A percentile compares a stretch with the other conserved stretches of the same genome.
Evolutionary conservation across 1,284 basidiomycete species (phyloP).

Genomic region (Moesziomyces sp.): DNA sequence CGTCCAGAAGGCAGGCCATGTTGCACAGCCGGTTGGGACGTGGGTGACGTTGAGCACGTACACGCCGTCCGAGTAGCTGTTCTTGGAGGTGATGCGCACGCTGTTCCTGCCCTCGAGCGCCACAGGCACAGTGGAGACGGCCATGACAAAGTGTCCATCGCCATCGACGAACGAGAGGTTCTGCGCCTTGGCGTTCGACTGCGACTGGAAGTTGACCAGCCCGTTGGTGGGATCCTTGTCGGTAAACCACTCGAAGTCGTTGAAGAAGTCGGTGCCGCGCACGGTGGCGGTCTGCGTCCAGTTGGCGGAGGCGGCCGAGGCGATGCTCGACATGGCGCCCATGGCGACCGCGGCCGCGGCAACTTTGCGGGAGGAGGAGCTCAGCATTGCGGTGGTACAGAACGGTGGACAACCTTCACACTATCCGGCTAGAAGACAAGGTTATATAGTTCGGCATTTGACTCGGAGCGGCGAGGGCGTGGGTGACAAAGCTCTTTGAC

Average conservation of each 20-base stretch:
- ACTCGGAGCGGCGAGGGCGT: no score
- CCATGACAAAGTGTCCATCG: constrained; percentile 53
- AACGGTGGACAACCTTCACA: no score
- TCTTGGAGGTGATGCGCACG: constrained; percentile 60
- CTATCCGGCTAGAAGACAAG: no score
- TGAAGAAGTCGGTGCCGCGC: constrained; percentile 49
- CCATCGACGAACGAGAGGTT: constrained; percentile 60
- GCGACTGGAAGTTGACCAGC: constrained; percentile 56
- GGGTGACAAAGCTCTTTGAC: no score
- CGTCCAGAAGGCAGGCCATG: constrained; percentile 67
- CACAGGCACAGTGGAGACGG: constrained; percentile 49
- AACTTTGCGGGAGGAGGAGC: constrained; percentile 8
- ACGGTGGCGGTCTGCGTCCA: constrained; percentile 44
- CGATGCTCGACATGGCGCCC: constrained; percentile 2
- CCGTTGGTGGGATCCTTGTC: constrained; percentile 60
- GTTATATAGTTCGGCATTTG: constrained; percentile 1
- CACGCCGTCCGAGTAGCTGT: constrained; percentile 58
- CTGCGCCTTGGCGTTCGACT: constrained; percentile 30
- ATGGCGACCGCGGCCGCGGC: constrained; percentile 3
- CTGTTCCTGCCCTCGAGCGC: constrained; percentile 50
- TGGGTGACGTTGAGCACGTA: constrained; percentile 63
- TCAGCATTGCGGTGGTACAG: constrained; percentile 14
- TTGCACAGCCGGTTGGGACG: constrained; percentile 60
- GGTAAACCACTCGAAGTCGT: constrained; percentile 55
- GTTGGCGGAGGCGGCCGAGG: constrained; percentile 13